Evolutionary conservation across 1,284 basidiomycete species (phyloP), one percentile per base, ranked within the genome.

Genomic region (Rhodotorula sp.): DNA sequence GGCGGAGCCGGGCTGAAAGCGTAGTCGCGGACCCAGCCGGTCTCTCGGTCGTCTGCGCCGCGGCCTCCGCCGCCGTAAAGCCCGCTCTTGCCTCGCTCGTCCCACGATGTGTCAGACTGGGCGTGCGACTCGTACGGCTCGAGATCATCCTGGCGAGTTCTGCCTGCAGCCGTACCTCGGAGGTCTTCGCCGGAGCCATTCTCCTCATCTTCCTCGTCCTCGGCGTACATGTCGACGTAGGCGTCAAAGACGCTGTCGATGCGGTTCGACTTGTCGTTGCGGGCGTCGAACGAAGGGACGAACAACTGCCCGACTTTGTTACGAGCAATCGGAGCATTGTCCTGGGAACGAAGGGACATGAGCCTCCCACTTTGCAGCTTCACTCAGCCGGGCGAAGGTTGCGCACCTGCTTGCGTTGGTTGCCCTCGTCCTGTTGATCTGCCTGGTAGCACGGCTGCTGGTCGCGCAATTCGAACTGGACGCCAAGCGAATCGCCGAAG

Each of bases 11-110:
- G 56, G 9, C 58, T 53, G 48, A 72, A 66, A 19, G 62, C 60
- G 29, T 63, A 74, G 29, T 66, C 56, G 29, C 66, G 34, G 11
- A 70, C 68, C 73, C 73, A 74, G 2, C 73, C 73, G 8, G 73
- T 74, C 57, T 74, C 73, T 27, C 58, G 53, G 44, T 74, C 66
- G 62, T 74, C 66, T 17, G 73, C 73, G 8, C 73, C 73, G 17
- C 71, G 46, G 13, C 73, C 73, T 22, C 73, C 73, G 20, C 73
- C 73, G 32, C 73, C 73, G 59, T 71, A 74, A 1, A 74, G 54
- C 2, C 73, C 73, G n/a, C 49, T 73, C 66, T 70, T 66, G 27
- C 71, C 73, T 19, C 71, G 63, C 56, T 66, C 60, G 51, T 73
- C 73, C 73, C 73, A 74, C 5, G 73, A 62, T 30, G 59, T 7